Evolutionary conservation across 176 grass and related monocot species (phyloP).

Genomic region (Aechmea fasciata): DNA sequence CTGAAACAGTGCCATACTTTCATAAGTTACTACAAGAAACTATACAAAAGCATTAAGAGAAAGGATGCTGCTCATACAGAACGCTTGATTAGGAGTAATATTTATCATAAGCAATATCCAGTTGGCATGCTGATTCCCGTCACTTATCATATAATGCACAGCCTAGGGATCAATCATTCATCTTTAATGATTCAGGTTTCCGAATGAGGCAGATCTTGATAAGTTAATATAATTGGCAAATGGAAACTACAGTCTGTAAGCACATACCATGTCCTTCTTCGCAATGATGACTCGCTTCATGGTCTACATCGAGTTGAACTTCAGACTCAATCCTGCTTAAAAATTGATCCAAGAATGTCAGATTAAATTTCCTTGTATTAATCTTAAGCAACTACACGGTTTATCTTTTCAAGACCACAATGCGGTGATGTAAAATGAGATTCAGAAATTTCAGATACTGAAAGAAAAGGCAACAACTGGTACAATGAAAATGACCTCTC

Average conservation of each 20-base stretch:
- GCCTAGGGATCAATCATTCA: neutral
- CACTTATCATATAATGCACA: neutral
- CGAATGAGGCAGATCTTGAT: neutral
- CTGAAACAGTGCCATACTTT: neutral
- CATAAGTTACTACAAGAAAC: neutral
- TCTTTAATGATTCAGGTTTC: neutral
- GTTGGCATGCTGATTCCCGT: neutral
- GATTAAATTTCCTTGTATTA: neutral
- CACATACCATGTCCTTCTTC: constrained; percentile 42
- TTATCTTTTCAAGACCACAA: neutral
- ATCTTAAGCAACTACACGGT: too few relatives aligned
- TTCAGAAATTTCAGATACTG: neutral
- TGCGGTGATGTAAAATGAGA: neutral
- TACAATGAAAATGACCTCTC: constrained; percentile 22
- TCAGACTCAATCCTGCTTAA: constrained; percentile 46
- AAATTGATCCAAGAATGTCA: constrained; percentile 1
- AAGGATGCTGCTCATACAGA: neutral
- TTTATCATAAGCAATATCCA: neutral
- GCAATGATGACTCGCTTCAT: constrained; percentile 21
- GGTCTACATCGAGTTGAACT: constrained; percentile 34
- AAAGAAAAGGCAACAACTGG: neutral
- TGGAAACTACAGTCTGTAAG: neutral
- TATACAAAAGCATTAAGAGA: neutral
- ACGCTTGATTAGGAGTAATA: neutral
- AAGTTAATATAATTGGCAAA: neutral